Evolutionary conservation across 2,329 filamentous ascomycete genomes (phyloP), one percentile per base, ranked within the genome.

Genomic region (Botrytis medusae): DNA sequence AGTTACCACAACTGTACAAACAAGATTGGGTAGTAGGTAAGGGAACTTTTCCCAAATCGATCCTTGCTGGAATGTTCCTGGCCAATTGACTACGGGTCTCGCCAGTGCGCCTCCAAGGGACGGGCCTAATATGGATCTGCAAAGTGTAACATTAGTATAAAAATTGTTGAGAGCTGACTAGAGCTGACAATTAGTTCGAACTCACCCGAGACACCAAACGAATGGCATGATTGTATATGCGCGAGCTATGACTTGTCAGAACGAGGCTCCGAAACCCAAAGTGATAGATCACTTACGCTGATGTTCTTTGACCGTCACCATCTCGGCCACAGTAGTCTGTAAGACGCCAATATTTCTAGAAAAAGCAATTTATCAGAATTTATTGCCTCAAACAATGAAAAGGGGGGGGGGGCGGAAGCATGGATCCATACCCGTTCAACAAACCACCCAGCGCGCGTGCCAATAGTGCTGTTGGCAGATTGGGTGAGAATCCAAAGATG

Each of bases 141-240:
- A 71, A 34, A 59, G 40, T 46, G 22, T 48, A 34, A 40, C 4
- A 42, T 68, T 59, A 68, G 46, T 29, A 42, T 59, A 34, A 71
- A 68, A 68, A 22, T 72, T 72, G 57, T 57, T 57, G 51, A 69
- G 61, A 20, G 62, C 62, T 64, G 59, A 74, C 37, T 60, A 74
- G 32, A 61, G 69, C 69, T 72, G 54, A 72, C 32, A 57, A 62
- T 59, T 48, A 67, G 71, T 20, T 37, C n/a, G 22, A 9, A 70
- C 86, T 84, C 85, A 93, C 86, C 96, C 96, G 80, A 99, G 87
- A 81, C 95, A 98, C 96, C 96, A 99, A 40, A 98, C 93, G 81
- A 97, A 94, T 10, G 96, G 96, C 94, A 99, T 98, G 78, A 98
- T 95, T 20, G 95, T 94, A 84, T 97, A 99, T 68, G 95, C 96